phyloP scores from a whole-genome alignment of 2,329 filamentous ascomycete species.

The Stachybotrys chlorohalonatus region DNA sequence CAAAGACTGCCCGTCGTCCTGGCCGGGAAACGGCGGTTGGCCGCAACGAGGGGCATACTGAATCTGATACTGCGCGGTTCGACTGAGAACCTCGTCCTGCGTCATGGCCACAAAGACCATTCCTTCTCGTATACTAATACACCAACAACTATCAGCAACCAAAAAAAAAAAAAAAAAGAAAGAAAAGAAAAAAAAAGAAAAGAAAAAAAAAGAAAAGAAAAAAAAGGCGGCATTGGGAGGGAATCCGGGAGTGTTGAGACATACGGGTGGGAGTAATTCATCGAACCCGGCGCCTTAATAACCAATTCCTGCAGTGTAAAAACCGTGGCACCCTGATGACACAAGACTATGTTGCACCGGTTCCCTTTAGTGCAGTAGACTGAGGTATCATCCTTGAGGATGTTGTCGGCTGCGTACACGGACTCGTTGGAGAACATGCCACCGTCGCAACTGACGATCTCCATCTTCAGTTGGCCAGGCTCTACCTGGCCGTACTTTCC shows the following conservation, averaged over 20 bases:
- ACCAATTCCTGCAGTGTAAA: slow-evolving; percentile 81
- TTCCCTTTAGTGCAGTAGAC: slow-evolving; percentile 89
- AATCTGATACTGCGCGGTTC: slow-evolving; percentile 68
- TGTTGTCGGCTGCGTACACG: slow-evolving; percentile 65
- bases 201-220: too few relatives aligned
- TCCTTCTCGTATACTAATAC: slow-evolving; percentile 70
- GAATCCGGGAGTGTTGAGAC: slow-evolving; percentile 24
- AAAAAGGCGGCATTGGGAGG: neutral
- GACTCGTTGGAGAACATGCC: slow-evolving; percentile 58
- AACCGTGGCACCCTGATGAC: slow-evolving; percentile 68
- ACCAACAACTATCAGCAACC: slow-evolving; percentile 14
- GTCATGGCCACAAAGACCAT: slow-evolving; percentile 89
- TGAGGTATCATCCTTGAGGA: slow-evolving; percentile 70
- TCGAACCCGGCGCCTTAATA: slow-evolving; percentile 70
- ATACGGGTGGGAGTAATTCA: slow-evolving; percentile 78
- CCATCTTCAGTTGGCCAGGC: slow-evolving; percentile 72
- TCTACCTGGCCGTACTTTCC: slow-evolving; percentile 83
- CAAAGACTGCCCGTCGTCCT: slow-evolving; percentile 8
- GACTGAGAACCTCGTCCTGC: slow-evolving; percentile 62
- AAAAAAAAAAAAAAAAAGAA: too few relatives aligned
- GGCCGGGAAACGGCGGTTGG: slow-evolving; percentile 6
- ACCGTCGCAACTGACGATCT: slow-evolving; percentile 83
- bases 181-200: too few relatives aligned
- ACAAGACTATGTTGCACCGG: slow-evolving; percentile 76
- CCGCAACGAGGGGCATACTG: slow-evolving; percentile 40